phyloP scores from a whole-genome alignment of 192 early-diverging fungal genomes.

The Diversispora epigaea region DNA sequence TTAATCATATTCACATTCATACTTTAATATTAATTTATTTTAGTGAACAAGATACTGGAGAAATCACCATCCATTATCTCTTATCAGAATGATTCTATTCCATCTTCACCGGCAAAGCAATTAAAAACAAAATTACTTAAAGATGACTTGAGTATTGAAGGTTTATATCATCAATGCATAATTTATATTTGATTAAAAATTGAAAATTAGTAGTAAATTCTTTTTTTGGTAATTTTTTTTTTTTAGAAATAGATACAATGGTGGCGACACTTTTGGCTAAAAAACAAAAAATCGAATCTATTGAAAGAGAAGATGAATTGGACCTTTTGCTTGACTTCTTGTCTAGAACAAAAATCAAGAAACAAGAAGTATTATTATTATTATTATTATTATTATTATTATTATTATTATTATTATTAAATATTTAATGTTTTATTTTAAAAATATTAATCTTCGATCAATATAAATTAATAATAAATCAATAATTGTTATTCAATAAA shows the following conservation, averaged over 20 bases:
- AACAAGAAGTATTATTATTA: slow-evolving; percentile 44
- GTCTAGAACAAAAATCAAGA: slow-evolving; percentile 54
- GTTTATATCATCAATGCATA: neutral
- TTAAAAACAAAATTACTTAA: slow-evolving; percentile 34
- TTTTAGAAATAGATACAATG: slow-evolving; percentile 63
- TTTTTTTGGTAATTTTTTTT: neutral
- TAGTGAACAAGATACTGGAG: slow-evolving; percentile 48
- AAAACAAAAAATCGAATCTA: slow-evolving; percentile 58
- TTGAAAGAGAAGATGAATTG: slow-evolving; percentile 59
- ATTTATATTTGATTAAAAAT: neutral
- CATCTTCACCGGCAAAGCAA: slow-evolving; percentile 26
- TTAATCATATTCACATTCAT: neutral
- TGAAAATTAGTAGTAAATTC: neutral
- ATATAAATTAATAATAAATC: no score
- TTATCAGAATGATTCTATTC: slow-evolving; percentile 6
- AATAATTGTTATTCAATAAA: no score
- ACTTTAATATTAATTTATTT: slow-evolving; percentile 14
- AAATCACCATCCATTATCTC: slow-evolving; percentile 30
- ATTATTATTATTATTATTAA: no score
- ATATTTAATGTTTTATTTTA: no score
- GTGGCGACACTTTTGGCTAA: slow-evolving; percentile 59
- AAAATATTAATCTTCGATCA: no score
- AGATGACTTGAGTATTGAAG: slow-evolving; percentile 30
- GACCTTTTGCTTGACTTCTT: slow-evolving; percentile 66
- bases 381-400: no score